These are phyloP conservation scores for Glycyrrhiza uralensis DNA, from an alignment of 306 rosid genomes.

Conservation along the genomic window DNA sequence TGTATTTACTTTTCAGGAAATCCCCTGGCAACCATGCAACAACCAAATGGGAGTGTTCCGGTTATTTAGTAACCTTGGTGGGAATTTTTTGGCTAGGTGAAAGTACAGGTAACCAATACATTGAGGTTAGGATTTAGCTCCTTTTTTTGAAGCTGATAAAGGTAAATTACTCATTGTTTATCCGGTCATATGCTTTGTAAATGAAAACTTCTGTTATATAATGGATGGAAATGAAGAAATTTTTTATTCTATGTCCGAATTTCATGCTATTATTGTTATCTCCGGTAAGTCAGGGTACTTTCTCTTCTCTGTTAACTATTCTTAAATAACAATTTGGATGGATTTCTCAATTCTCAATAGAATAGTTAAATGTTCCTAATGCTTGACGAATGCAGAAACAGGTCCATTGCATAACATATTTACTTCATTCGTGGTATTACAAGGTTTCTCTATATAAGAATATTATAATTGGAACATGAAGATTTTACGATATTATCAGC, in stretches of 20 bases:
- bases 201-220: conserved; percentile 43
- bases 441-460: background rate
- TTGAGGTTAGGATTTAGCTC: conserved; percentile 63
- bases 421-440: background rate
- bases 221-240: conserved; percentile 36
- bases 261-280: background rate
- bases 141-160: conserved; percentile 45
- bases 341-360: background rate
- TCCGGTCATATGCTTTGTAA: conserved; percentile 47
- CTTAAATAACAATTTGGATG: background rate
- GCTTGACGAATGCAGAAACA: background rate
- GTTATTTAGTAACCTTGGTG: conserved; percentile 52
- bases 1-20: conserved; percentile 67
- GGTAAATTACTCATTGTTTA: conserved; percentile 52
- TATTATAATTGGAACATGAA: background rate
- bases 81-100: conserved; percentile 44
- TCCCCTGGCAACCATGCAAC: conserved; percentile 65
- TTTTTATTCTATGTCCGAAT: background rate
- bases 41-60: conserved; percentile 71
- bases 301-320: background rate
- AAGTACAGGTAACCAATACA: conserved; percentile 55
- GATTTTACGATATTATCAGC: background rate
- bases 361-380: background rate
- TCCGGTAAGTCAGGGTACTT: background rate
- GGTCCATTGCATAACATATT: conserved; percentile 10